Evolutionary conservation across 768 basidiomycete genomes (phyloP), one percentile per base, ranked within the genome.

Genomic region (Hericium erinaceus): DNA sequence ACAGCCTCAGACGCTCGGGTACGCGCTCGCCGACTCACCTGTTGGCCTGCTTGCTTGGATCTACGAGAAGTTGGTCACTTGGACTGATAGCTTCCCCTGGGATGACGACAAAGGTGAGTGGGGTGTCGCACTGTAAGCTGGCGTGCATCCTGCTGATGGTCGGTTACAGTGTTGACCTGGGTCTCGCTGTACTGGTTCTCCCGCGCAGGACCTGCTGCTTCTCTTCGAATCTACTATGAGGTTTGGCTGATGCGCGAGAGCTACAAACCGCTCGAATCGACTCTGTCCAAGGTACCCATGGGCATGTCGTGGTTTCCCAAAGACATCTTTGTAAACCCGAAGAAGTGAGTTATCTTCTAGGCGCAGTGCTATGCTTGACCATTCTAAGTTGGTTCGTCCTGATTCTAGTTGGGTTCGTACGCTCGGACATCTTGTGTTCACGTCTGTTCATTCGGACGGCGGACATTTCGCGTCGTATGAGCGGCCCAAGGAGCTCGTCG

Each of bases 11-110:
- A 73, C 71, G 0, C 48, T 73, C 2, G 82, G 79, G 0, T 84
- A 84, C 61, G 60, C 70, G 11, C 68, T 85, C 3, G 69, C 78
- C 0, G 83, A 85, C 60, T 83, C 81, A 8, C 84, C 83, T 9
- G 74, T 73, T 6, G 83, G 80, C 0, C 61, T 73, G 2, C 64
- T 73, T 7, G 70, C 70, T 2, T 73, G 72, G 72, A 68, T 73
- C n/a, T 73, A 73, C 54, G 70, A 72, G 63, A 71, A 72, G 56
- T 64, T 65, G 20, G 61, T 68, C 2, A 39, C 18, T 1, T 70
- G 68, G 72, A 60, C 70, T 0, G 82, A 83, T 61, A 60, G 64
- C 1, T 83, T 84, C 65, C 73, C 74, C 0, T 84, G 82, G 82
- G 71, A 72, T 11, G 79, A 81, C 50, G 82, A 84, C 26, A 80